These are phyloP conservation scores for Talaromyces pinophilus DNA, from an alignment of 2,329 filamentous ascomycete genomes.

Conservation along the genomic window DNA sequence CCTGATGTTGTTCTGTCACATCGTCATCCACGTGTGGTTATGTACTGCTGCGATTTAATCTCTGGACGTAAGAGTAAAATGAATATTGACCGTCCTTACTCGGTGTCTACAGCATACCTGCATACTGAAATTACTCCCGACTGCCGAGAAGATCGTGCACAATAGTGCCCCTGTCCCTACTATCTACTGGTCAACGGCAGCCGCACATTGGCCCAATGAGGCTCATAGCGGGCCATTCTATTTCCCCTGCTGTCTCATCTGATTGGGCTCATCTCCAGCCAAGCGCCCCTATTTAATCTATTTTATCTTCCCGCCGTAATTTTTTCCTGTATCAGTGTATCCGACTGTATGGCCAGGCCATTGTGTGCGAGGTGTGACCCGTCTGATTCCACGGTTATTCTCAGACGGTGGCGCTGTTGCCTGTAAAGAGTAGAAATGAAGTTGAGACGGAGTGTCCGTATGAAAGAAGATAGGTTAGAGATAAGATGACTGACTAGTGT, in stretches of 20 bases:
- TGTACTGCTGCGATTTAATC: not conserved
- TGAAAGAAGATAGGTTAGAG: not conserved
- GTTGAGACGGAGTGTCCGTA: not conserved
- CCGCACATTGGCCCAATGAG: constrained; percentile 9
- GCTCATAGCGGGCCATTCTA: not conserved
- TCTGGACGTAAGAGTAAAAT: not conserved
- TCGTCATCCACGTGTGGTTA: not conserved
- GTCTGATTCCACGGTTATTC: not conserved
- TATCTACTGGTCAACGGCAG: not conserved
- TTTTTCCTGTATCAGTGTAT: not conserved
- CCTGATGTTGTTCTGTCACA: not conserved
- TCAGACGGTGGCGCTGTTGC: constrained; percentile 6
- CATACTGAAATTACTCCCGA: not conserved
- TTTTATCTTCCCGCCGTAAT: not conserved
- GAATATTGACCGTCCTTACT: not conserved
- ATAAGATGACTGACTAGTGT: not conserved
- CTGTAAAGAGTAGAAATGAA: not conserved
- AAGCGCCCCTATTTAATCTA: not conserved
- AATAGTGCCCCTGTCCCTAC: not conserved
- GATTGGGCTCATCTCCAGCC: not conserved
- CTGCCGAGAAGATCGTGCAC: not conserved
- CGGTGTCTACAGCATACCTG: not conserved
- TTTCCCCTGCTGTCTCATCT: constrained; percentile 4
- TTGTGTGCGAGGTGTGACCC: not conserved
- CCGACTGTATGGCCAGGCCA: not conserved